Conservation (phyloP, 768 basidiomycete species). For the Hydnum rufescens region DNA sequence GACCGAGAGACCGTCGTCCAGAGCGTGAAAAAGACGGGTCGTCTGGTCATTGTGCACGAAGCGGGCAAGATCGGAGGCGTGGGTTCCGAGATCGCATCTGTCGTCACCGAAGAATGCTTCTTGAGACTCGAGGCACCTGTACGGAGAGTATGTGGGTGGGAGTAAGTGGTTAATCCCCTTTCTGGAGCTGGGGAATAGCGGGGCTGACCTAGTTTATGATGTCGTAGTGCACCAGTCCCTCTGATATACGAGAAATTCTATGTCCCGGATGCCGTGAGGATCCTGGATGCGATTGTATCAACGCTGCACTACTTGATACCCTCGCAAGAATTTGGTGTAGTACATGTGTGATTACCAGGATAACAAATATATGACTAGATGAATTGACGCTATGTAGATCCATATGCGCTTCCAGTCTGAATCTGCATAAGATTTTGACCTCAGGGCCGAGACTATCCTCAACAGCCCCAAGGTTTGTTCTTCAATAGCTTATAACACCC, state of each 20-base stretch:
- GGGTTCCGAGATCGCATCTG: conserved; percentile 83
- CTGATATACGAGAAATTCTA: conserved; percentile 84
- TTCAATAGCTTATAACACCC: too few relatives aligned
- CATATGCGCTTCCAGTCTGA: too few relatives aligned
- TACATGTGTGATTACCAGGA: too few relatives aligned
- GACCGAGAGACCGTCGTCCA: conserved; percentile 62
- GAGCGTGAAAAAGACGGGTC: conserved; percentile 68
- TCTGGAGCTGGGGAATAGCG: conserved; percentile 2
- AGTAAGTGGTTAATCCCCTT: conserved; percentile 37
- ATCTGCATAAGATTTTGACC: too few relatives aligned
- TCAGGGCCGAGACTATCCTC: too few relatives aligned
- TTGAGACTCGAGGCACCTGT: conserved; percentile 77
- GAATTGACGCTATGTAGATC: too few relatives aligned
- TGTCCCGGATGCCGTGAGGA: conserved; percentile 68
- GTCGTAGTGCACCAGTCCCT: conserved; percentile 51
- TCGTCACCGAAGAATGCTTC: conserved; percentile 77
- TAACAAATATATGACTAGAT: too few relatives aligned
- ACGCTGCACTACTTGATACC: conserved; percentile 35
- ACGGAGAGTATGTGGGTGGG: conserved; percentile 77
- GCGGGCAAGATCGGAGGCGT: conserved; percentile 73
- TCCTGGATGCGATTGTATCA: conserved; percentile 69
- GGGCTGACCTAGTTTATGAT: neutral
- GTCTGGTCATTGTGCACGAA: conserved; percentile 81
- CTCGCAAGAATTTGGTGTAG: too few relatives aligned
- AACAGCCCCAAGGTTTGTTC: too few relatives aligned